A percentile compares a stretch with the other conserved stretches of the same genome.
Evolutionary conservation across 495 filamentous ascomycete species (phyloP).

Genomic region (Aspergillus incahuasiensis): DNA sequence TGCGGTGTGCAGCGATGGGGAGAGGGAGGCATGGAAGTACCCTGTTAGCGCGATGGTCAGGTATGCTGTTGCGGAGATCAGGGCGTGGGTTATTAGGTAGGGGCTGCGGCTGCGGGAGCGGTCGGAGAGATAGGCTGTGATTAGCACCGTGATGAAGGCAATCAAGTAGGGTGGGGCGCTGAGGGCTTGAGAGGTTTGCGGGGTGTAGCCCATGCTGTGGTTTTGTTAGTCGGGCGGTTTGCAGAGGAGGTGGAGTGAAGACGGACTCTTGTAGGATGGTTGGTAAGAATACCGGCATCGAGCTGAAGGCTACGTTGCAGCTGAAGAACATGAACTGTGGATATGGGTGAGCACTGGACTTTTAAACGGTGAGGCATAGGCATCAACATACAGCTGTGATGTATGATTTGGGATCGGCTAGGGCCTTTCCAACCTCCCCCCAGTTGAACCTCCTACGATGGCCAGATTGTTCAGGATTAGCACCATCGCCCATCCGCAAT

Average conservation of each 20-base stretch:
- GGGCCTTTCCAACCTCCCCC: slow-evolving; percentile 47
- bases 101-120: slow-evolving; percentile 39
- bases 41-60: slow-evolving; percentile 46
- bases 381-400: slow-evolving; percentile 53
- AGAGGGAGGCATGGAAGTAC: slow-evolving; percentile 32
- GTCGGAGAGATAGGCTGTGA: slow-evolving; percentile 51
- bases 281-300: slow-evolving; percentile 55
- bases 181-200: slow-evolving; percentile 48
- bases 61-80: slow-evolving; percentile 60
- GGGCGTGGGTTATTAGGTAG: slow-evolving; percentile 47
- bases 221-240: slow-evolving; percentile 3
- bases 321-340: slow-evolving; percentile 53
- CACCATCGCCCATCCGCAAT: slow-evolving; percentile 41
- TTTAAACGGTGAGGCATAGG: background rate
- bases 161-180: slow-evolving; percentile 55
- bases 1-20: slow-evolving; percentile 23
- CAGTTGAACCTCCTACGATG: slow-evolving; percentile 36
- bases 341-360: too few relatives aligned
- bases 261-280: slow-evolving; percentile 54
- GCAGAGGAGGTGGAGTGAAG: background rate
- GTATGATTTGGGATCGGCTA: slow-evolving; percentile 63
- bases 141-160: slow-evolving; percentile 46
- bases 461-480: slow-evolving; percentile 20
- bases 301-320: slow-evolving; percentile 56
- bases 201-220: slow-evolving; percentile 46